phyloP scores from a whole-genome alignment of 2,329 filamentous ascomycete genomes.

The Pseudopyrenochaeta lycopersici region DNA sequence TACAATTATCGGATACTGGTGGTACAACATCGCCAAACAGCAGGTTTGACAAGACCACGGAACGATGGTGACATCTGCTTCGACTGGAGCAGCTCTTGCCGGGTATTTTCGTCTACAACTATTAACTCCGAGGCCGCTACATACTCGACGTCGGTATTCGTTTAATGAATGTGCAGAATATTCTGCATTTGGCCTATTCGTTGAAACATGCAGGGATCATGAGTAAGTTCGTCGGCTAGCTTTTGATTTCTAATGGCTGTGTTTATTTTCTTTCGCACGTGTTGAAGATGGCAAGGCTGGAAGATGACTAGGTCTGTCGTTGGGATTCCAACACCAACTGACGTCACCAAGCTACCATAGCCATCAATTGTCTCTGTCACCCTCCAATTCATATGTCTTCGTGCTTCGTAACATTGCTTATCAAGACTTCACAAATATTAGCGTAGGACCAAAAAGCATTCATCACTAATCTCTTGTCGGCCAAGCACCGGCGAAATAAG shows the following conservation, averaged over 20 bases:
- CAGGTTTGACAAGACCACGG: no score
- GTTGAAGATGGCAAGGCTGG: not conserved
- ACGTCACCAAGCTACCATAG: not conserved
- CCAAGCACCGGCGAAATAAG: not conserved
- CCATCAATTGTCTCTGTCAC: not conserved
- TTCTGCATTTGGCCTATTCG: not conserved
- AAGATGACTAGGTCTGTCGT: not conserved
- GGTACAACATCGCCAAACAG: no score
- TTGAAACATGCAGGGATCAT: not conserved
- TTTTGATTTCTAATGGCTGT: not conserved
- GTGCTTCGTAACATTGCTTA: not conserved
- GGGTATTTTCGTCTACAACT: not conserved
- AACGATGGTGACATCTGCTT: no score
- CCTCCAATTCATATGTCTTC: not conserved
- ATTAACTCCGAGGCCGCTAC: not conserved
- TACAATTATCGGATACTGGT: no score
- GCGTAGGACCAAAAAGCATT: not conserved
- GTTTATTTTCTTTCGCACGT: no score
- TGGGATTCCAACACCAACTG: not conserved
- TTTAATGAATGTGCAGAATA: not conserved
- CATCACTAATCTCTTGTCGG: constrained; percentile 1
- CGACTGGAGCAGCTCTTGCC: not conserved
- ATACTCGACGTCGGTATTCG: not conserved
- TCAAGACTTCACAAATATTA: not conserved
- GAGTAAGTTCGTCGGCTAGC: not conserved